phyloP scores from a whole-genome alignment of 805 yeast genomes.

The Wickerhamiella brachini region DNA sequence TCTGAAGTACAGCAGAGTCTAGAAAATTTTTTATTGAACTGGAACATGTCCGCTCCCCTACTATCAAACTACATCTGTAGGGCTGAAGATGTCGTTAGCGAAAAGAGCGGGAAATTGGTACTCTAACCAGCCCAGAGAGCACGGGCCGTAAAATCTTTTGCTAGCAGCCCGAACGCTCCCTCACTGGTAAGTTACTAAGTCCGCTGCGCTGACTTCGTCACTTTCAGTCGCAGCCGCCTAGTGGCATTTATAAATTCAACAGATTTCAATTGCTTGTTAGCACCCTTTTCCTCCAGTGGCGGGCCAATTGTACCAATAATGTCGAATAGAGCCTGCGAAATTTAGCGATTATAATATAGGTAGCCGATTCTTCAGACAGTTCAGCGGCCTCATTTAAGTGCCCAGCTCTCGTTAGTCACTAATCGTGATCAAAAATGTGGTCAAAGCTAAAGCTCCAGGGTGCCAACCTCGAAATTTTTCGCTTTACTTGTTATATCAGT shows the following conservation, averaged over 20 bases:
- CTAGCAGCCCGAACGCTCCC: not conserved
- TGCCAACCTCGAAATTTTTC: conserved; percentile 19
- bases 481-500: conserved; percentile 72
- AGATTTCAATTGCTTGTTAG: too few species aligned
- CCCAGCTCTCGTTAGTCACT: conserved; percentile 2
- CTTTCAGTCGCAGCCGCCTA: too few species aligned
- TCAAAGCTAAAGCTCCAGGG: conserved; percentile 10
- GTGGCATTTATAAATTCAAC: too few species aligned
- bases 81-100: conserved; percentile 19
- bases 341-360: too few species aligned
- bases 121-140: not conserved
- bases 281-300: too few species aligned
- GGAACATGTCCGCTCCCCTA: conserved; percentile 18
- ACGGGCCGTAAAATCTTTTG: not conserved
- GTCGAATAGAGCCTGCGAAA: too few species aligned
- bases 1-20: not conserved
- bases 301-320: too few species aligned
- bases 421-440: conserved; percentile 6
- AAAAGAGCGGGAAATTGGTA: conserved; percentile 14
- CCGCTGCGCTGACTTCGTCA: too few species aligned
- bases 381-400: too few species aligned
- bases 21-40: too few species aligned
- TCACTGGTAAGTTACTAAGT: not conserved
- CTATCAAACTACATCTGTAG: conserved; percentile 21
- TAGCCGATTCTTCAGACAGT: too few species aligned